Evolutionary conservation across 306 rosid species (phyloP).

Genomic region (Vigna trinervia): DNA sequence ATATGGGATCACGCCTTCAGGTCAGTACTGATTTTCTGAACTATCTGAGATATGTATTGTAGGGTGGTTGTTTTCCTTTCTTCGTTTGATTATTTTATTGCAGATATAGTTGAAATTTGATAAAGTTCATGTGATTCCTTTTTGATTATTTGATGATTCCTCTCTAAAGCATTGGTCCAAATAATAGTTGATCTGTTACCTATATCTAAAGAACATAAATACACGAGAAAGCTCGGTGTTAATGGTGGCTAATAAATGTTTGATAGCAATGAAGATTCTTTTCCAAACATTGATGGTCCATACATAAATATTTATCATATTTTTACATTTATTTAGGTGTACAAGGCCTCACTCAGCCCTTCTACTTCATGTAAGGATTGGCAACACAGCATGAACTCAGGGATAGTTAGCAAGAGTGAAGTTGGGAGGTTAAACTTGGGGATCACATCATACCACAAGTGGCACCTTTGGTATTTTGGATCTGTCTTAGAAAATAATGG

Average conservation of each 20-base stretch:
- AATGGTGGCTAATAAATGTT: background rate
- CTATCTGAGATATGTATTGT: background rate
- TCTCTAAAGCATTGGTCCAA: constrained; percentile 16
- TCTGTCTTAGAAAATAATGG: background rate
- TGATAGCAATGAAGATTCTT: background rate
- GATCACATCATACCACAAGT: constrained; percentile 4
- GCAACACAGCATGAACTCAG: background rate
- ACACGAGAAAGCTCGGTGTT: background rate
- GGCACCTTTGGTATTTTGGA: constrained; percentile 16
- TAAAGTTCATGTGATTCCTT: background rate
- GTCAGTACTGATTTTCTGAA: constrained; percentile 51
- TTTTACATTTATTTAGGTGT: background rate
- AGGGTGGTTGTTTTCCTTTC: constrained; percentile 3
- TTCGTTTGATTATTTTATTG: constrained; percentile 16
- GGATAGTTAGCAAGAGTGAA: background rate
- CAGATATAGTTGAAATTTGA: constrained; percentile 15
- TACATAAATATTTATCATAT: constrained; percentile 4
- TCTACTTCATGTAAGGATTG: constrained; percentile 11
- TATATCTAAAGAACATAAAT: background rate
- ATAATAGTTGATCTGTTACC: constrained; percentile 4
- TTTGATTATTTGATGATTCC: constrained; percentile 2
- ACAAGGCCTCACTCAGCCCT: background rate
- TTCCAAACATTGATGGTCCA: background rate
- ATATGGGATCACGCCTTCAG: constrained; percentile 99
- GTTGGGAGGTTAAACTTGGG: constrained; percentile 7